Percentiles rank a stretch among this genome's conserved stretches.
These are phyloP conservation scores for Trypanosoma caninum DNA, from an alignment of 208 protist genomes.

Conservation along the genomic window DNA sequence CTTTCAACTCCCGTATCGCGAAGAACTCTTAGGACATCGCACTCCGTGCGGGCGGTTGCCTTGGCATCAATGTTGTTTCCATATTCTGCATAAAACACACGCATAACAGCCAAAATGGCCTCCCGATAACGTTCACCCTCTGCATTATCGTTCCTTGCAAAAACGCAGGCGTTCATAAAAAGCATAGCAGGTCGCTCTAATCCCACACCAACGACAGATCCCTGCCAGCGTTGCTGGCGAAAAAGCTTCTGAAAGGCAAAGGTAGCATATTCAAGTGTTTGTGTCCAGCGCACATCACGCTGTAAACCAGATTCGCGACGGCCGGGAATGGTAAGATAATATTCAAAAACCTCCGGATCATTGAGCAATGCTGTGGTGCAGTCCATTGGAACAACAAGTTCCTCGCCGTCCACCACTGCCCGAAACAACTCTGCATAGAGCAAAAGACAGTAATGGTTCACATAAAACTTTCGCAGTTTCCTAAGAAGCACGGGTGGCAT, in stretches of 20 bases:
- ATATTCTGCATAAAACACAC: conserved; percentile 2
- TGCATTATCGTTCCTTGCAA: conserved; percentile 67
- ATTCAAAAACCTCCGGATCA: conserved; percentile 49
- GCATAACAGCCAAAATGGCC: conserved; percentile 30
- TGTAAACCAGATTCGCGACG: conserved; percentile 34
- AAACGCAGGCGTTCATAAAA: conserved; percentile 73
- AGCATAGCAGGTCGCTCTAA: conserved; percentile 25
- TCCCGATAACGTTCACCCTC: conserved; percentile 57
- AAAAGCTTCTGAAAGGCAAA: conserved; percentile 38
- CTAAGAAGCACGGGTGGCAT: conserved; percentile 28
- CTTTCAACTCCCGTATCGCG: conserved; percentile 33
- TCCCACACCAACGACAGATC: conserved; percentile 5
- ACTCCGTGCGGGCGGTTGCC: background rate
- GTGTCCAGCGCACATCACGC: conserved; percentile 38
- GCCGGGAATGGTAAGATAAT: conserved; percentile 49
- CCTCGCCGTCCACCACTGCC: conserved; percentile 21
- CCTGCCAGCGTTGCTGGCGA: conserved; percentile 16
- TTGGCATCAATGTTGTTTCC: background rate
- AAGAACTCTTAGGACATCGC: conserved; percentile 20
- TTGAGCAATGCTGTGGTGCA: conserved; percentile 36
- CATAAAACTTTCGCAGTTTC: conserved; percentile 22
- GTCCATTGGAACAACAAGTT: conserved; percentile 14
- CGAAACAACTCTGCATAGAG: conserved; percentile 27
- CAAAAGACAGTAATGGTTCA: conserved; percentile 18
- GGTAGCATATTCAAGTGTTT: conserved; percentile 29